Base-by-base conservation (phyloP, 2,329 filamentous ascomycete genomes). In the Claviceps purpurea region DNA sequence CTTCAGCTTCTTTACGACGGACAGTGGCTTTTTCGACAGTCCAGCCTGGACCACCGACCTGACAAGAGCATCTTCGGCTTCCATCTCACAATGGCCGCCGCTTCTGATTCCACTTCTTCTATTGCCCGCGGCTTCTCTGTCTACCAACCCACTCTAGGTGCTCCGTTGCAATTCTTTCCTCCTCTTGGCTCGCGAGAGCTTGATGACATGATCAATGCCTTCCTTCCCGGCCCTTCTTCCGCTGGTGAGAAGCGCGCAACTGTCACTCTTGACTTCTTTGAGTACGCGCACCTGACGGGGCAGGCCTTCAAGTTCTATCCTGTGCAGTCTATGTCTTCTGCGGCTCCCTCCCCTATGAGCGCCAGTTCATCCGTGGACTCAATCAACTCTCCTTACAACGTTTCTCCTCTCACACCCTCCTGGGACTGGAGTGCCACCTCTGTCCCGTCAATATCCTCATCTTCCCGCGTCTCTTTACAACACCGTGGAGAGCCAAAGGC, bases 151-250 rank as follows among this genome's bases (percentile, higher is more conserved):
- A 64, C 70, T 48, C 69, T 79, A 51, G 79, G 79, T 50, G 72
- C 74, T 47, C 67, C 74, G 55, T 70, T 84, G 52, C 71, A 88
- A 67, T 81, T 88, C 75, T 67, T 82, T 64, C 76, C 87, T 70
- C 69, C 83, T 60, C 70, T 88, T 66, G 70, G 82, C 62, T 71
- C 76, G 55, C 59, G 77, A 67, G 75, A 87, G 64, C 73, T 84
- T 50, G 78, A 82, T 60, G 69, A 75, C 50, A 66, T 84, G 62
- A 73, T 84, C 59, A 68, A 79, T 63, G 71, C 73, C 56, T 81
- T 81, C 63, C 64, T 83, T 49, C 66, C 75, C 47, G 77, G 78
- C 49, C 61, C 74, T 49, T 71, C 68, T 49, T 69, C 75, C 26
- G 74, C 78, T 59, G 68, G 74, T 60, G 77, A 82, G 59, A 83